Evolutionary conservation across 2,329 filamentous ascomycete species (phyloP).

Genomic region (Beauveria pseudobassiana): DNA sequence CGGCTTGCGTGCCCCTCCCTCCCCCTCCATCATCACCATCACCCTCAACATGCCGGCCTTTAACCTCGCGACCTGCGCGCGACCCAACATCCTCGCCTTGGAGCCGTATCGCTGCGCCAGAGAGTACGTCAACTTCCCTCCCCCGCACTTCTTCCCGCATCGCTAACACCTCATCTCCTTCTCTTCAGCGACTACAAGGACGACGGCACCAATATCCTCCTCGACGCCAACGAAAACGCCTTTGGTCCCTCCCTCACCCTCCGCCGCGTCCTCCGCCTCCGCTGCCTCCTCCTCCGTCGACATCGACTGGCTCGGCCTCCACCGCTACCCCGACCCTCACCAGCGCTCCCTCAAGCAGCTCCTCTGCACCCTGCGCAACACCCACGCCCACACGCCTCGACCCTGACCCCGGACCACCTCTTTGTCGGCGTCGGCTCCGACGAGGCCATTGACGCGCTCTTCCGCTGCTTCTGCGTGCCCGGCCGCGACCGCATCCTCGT

Average conservation of each 20-base stretch:
- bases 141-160: neutral
- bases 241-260: slow-evolving; percentile 70
- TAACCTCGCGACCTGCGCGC: slow-evolving; percentile 65
- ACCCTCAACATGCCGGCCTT: slow-evolving; percentile 50
- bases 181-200: slow-evolving; percentile 88
- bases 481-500: slow-evolving; percentile 85
- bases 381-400: slow-evolving; percentile 68
- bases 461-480: slow-evolving; percentile 88
- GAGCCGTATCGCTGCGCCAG: slow-evolving; percentile 75
- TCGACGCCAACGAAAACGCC: slow-evolving; percentile 97
- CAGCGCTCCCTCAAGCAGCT: slow-evolving; percentile 78
- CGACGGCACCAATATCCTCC: slow-evolving; percentile 87
- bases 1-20: neutral
- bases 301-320: slow-evolving; percentile 70
- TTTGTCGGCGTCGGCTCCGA: slow-evolving; percentile 96
- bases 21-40: neutral
- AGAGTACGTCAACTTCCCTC: slow-evolving; percentile 51
- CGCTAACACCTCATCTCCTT: too few relatives aligned
- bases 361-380: slow-evolving; percentile 82
- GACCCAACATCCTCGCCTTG: slow-evolving; percentile 68
- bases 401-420: slow-evolving; percentile 70
- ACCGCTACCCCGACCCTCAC: slow-evolving; percentile 96
- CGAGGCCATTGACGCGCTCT: slow-evolving; percentile 89
- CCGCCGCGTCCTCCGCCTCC: slow-evolving; percentile 25
- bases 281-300: slow-evolving; percentile 29